These are phyloP conservation scores for Colletotrichum scovillei DNA, from an alignment of 2,329 filamentous ascomycete genomes.

Conservation along the genomic window DNA sequence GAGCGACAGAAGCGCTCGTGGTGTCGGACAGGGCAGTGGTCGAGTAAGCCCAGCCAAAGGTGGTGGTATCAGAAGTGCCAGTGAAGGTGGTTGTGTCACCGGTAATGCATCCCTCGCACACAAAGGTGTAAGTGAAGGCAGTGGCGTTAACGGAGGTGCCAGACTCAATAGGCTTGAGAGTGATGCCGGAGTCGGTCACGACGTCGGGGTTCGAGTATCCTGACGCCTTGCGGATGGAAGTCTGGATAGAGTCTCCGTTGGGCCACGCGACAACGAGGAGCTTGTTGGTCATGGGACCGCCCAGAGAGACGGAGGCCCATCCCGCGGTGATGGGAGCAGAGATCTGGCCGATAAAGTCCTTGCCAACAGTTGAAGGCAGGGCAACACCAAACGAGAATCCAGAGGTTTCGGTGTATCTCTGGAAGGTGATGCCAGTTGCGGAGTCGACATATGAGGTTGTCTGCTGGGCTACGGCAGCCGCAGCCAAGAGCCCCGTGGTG, in stretches of 20 bases:
- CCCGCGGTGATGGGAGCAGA: slow-evolving; percentile 29
- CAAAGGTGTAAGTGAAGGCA: slow-evolving; percentile 60
- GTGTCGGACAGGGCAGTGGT: slow-evolving; percentile 36
- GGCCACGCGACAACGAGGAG: slow-evolving; percentile 59
- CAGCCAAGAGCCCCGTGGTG: slow-evolving; percentile 22
- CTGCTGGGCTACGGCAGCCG: slow-evolving; percentile 32
- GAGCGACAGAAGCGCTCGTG: slow-evolving; percentile 30
- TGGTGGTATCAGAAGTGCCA: slow-evolving; percentile 20
- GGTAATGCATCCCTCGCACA: slow-evolving; percentile 54
- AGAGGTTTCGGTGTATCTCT: slow-evolving; percentile 24
- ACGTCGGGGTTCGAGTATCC: slow-evolving; percentile 54
- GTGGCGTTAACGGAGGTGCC: slow-evolving; percentile 60
- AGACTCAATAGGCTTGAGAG: slow-evolving; percentile 54
- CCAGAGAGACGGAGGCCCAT: slow-evolving; percentile 45
- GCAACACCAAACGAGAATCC: slow-evolving; percentile 31
- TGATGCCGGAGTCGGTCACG: slow-evolving; percentile 48
- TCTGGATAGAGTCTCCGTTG: slow-evolving; percentile 50
- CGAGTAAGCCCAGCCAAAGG: slow-evolving; percentile 35
- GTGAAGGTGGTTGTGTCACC: slow-evolving; percentile 42
- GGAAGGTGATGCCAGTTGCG: slow-evolving; percentile 28
- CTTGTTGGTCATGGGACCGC: slow-evolving; percentile 54
- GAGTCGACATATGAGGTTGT: slow-evolving; percentile 26
- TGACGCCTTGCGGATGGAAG: slow-evolving; percentile 38
- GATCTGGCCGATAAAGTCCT: slow-evolving; percentile 36
- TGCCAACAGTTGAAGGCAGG: slow-evolving; percentile 24